These are phyloP conservation scores for Pseudognaphalium luteoalbum DNA, from an alignment of 129 eudicot species.

Conservation along the genomic window DNA sequence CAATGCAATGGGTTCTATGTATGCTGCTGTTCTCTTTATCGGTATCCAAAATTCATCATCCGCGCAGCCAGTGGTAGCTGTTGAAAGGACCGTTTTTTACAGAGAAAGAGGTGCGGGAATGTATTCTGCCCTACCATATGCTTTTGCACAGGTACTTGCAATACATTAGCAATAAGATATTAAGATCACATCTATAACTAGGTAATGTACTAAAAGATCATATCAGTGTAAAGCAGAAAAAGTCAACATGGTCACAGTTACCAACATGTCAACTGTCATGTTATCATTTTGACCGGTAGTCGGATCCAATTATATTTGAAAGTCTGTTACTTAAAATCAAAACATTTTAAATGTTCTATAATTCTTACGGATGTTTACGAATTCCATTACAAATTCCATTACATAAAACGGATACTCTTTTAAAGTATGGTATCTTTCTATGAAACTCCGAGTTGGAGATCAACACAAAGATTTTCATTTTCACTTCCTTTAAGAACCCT, in stretches of 20 bases:
- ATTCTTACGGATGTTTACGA: background rate
- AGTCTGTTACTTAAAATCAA: too few relatives aligned
- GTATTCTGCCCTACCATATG: constrained; percentile 74
- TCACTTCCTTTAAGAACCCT: background rate
- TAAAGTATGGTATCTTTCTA: background rate
- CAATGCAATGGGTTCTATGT: constrained; percentile 76
- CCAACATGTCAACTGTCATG: too few relatives aligned
- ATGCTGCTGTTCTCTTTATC: constrained; percentile 52
- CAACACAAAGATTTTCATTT: background rate
- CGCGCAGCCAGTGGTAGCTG: constrained; percentile 67
- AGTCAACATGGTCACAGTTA: too few relatives aligned
- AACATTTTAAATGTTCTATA: too few relatives aligned
- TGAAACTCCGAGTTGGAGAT: background rate
- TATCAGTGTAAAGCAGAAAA: too few relatives aligned
- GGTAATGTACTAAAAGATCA: too few relatives aligned
- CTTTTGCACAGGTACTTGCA: constrained; percentile 56
- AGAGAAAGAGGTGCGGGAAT: constrained; percentile 80
- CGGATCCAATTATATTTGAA: too few relatives aligned
- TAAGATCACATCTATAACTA: background rate
- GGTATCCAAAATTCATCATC: constrained; percentile 58
- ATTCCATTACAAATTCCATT: background rate
- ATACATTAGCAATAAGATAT: background rate
- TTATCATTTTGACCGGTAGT: too few relatives aligned
- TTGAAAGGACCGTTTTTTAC: constrained; percentile 69
- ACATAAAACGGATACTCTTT: background rate